Conservation (phyloP, 306 rosid species). For the Quercus glauca region DNA sequence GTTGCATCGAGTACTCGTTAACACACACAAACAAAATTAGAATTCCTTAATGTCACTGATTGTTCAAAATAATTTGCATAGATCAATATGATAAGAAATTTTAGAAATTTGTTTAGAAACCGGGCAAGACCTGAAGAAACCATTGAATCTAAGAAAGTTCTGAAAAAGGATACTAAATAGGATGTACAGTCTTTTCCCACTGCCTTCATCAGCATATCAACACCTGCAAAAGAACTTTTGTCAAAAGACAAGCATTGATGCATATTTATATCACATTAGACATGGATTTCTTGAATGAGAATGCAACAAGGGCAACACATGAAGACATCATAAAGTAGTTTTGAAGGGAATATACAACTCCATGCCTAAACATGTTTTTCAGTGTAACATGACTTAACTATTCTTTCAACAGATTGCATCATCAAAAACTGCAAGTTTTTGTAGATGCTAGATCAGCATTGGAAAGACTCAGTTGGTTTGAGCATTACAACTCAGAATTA, state of each 20-base stretch:
- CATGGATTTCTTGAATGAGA: background rate
- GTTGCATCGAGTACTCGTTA: conserved; percentile 97
- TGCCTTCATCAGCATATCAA: conserved; percentile 82
- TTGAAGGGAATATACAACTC: background rate
- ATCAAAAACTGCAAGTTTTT: background rate
- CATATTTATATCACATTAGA: background rate
- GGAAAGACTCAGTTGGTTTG: background rate
- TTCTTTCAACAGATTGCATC: background rate
- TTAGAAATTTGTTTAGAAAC: too few species aligned
- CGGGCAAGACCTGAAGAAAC: background rate
- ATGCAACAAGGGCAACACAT: background rate
- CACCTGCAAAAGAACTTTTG: conserved; percentile 49
- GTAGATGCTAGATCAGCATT: background rate
- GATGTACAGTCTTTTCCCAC: conserved; percentile 94
- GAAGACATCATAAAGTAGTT: background rate
- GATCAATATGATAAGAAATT: too few species aligned
- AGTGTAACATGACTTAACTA: background rate
- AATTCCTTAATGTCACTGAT: too few species aligned
- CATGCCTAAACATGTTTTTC: background rate
- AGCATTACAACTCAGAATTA: background rate
- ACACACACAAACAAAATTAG: background rate
- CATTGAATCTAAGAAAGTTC: conserved; percentile 4
- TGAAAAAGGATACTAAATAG: conserved; percentile 82
- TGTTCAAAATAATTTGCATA: too few species aligned
- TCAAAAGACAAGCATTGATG: conserved; percentile 9